Base-by-base conservation (phyloP, 805 yeast species). In the Schizosaccharomyces cryophilus region DNA sequence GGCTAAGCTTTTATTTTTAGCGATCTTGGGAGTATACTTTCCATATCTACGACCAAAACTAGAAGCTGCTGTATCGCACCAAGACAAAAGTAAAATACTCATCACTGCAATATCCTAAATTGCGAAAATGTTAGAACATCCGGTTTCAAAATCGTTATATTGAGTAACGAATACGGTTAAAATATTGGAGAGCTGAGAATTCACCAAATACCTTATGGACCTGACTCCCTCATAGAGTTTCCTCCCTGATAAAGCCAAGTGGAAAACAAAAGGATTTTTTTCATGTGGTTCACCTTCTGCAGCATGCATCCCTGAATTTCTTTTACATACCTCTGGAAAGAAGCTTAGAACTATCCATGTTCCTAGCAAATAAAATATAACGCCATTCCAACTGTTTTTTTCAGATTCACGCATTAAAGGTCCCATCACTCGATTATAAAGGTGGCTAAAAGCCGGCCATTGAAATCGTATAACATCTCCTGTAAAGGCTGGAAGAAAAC, bases 1-100 rank as follows among this genome's bases (percentile, higher is more conserved):
- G 1, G 96, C 95, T 58, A 93, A 73, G 2, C 95, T 85, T 71
- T 93, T 93, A 64, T 80, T 80, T 64, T 78, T 75, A 5, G 84
- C 77, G 24, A 90, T 71, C 67, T 83, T 81, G 51, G 95, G 94
- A 6, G 96, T 87, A 64, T 83, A 77, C 67, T 84, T 78, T 7
- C 97, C 97, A 70, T 73, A 90, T 61, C 78, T 79, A 65, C 98
- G 78, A 48, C 98, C 98, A 68, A 89, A 73, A 0, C 96, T 87
- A 2, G 96, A 87, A 1, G 98, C 98, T 1, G 96, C 90, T 9
- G 97, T 87, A 69, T 93, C 98, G 4, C 95, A 88, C 97, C 97
- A 93, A 68, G 96, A 85, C 64, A 93, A 77, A 60, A 90, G 74
- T 65, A 88, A 75, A 2, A 88, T 81, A 26, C 95, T 76, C 74